Percentiles rank a stretch among this genome's conserved stretches.
Evolutionary conservation across 2,329 filamentous ascomycete species (phyloP).

Genomic region (Exophiala sideris): DNA sequence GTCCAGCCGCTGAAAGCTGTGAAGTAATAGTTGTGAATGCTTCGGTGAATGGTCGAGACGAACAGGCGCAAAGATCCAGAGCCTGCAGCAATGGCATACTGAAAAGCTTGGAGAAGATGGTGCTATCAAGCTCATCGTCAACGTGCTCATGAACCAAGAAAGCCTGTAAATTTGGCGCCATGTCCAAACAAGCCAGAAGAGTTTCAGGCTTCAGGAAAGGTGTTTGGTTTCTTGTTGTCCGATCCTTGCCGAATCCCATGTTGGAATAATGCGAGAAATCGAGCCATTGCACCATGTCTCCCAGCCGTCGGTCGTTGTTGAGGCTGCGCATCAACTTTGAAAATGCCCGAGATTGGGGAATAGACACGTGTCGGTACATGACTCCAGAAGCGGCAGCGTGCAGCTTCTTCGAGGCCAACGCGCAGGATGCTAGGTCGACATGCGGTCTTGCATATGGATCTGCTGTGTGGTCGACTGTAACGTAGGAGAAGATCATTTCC

Average conservation of each 20-base stretch:
- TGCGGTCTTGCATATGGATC: constrained; percentile 74
- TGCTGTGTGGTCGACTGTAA: constrained; percentile 70
- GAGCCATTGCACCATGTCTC: constrained; percentile 71
- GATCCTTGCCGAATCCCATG: constrained; percentile 70
- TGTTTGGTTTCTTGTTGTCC: constrained; percentile 69
- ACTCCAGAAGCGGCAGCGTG: constrained; percentile 70
- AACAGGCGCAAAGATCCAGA: constrained; percentile 74
- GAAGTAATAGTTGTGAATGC: constrained; percentile 58
- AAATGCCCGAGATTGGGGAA: constrained; percentile 79
- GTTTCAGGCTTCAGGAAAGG: constrained; percentile 73
- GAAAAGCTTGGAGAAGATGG: constrained; percentile 68
- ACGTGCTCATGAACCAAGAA: constrained; percentile 78
- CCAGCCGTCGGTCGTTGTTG: constrained; percentile 62
- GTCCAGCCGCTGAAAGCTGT: constrained; percentile 50
- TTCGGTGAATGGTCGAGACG: constrained; percentile 63
- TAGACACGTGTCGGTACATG: constrained; percentile 74
- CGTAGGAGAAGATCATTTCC: constrained; percentile 71
- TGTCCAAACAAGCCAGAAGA: constrained; percentile 65
- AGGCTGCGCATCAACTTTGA: constrained; percentile 74
- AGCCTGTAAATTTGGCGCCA: constrained; percentile 71
- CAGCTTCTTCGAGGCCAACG: constrained; percentile 71
- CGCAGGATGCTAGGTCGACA: constrained; percentile 70
- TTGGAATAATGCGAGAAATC: constrained; percentile 87
- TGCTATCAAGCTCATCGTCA: constrained; percentile 68
- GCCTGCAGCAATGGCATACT: constrained; percentile 62